Evolutionary conservation across 306 rosid genomes (phyloP).

Genomic region (Prunus mongolica): DNA sequence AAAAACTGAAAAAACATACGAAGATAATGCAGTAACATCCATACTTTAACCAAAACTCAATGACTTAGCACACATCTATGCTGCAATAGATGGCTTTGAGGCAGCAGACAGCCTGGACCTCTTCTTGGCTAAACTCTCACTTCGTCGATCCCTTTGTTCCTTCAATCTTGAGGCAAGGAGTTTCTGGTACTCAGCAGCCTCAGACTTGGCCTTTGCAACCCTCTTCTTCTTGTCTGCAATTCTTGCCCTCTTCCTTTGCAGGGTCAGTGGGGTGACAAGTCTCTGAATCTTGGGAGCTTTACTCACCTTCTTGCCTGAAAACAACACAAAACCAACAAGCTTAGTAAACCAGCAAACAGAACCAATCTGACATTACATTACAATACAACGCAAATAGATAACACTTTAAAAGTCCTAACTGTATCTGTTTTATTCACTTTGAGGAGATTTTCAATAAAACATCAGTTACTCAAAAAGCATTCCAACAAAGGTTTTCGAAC

Average conservation of each 20-base stretch:
- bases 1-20: neutral
- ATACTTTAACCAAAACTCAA: slow-evolving; percentile 15
- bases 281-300: slow-evolving; percentile 69
- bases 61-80: slow-evolving; percentile 17
- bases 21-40: neutral
- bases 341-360: neutral
- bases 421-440: too few relatives aligned
- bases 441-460: neutral
- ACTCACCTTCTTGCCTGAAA: slow-evolving; percentile 50
- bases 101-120: slow-evolving; percentile 62
- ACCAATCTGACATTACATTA: too few relatives aligned
- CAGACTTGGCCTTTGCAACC: slow-evolving; percentile 50
- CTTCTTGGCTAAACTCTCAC: slow-evolving; percentile 63
- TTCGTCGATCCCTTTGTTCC: slow-evolving; percentile 64
- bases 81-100: slow-evolving; percentile 44
- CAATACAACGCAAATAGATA: neutral
- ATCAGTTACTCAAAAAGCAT: neutral
- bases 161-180: slow-evolving; percentile 57
- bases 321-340: neutral
- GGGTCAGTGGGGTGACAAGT: slow-evolving; percentile 57
- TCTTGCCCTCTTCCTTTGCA: slow-evolving; percentile 59
- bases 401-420: neutral
- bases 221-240: slow-evolving; percentile 61
- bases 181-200: slow-evolving; percentile 61
- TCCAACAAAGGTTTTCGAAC: neutral